Evolutionary conservation across 2,329 filamentous ascomycete species (phyloP), one percentile per base, ranked within the genome.

Genomic region (Sporothrix luriei): DNA sequence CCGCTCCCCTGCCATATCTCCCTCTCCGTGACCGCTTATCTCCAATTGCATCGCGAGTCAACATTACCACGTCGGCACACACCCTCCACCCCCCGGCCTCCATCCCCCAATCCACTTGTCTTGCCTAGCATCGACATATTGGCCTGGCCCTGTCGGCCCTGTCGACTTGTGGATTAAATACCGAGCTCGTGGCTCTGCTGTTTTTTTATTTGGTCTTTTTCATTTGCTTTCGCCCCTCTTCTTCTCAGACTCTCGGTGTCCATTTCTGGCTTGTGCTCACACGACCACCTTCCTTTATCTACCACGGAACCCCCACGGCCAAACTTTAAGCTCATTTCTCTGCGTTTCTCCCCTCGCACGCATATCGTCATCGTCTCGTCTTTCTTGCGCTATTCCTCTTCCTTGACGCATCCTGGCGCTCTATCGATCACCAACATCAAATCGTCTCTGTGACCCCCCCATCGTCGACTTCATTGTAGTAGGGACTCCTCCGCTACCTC

Each of bases 271-370:
- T 66, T 66, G 61, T 66, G 52, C 62, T 64, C 69, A 71, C 69
- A 71, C 69, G 69, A 71, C 66, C 69, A 68, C 66, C 48, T 55
- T 68, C 69, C 59, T 59, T 59, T 55, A 26, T 38, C n/a, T 26
- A 33, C 26, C 49, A 51, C 38, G 54, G 48, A 52, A 54, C 65
- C 69, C 59, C 57, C 65, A 68, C 69, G 65, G 46, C 51, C 38
- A n/a, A 62, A 52, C 40, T 49, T 54, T 43, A 49, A 66, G 48
- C 48, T 66, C 48, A 19, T 29, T 51, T 66, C 66, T 59, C 54
- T 33, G 4, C 46, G 51, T 59, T 38, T 29, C n/a, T 68, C 40
- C 26, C 65, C 26, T 66, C 24, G 43, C 24, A 21, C 46, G 48
- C 62, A 52, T 29, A 55, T 66, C 64, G 33, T 51, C 62, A 49